phyloP scores from a whole-genome alignment of 805 yeast species.

The Starmerella davenportii region DNA sequence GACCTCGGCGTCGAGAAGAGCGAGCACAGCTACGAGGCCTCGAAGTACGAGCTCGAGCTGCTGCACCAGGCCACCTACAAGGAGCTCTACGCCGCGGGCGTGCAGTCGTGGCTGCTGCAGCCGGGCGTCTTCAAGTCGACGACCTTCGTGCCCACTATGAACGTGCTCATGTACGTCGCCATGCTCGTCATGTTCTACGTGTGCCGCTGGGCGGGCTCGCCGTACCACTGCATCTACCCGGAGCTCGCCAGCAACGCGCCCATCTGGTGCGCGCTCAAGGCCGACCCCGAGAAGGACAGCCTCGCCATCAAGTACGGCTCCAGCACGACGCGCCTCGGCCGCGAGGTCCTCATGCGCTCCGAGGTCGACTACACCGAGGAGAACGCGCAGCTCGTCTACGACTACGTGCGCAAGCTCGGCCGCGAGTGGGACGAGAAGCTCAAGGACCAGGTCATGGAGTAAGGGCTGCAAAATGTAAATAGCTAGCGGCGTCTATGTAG shows the following conservation, averaged over 20 bases:
- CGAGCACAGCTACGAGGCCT: slow-evolving; percentile 69
- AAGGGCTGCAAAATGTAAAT: neutral
- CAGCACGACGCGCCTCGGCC: slow-evolving; percentile 46
- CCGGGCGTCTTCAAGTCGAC: slow-evolving; percentile 88
- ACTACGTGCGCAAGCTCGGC: slow-evolving; percentile 39
- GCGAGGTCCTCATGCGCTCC: slow-evolving; percentile 38
- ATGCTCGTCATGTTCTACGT: slow-evolving; percentile 72
- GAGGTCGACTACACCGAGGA: slow-evolving; percentile 19
- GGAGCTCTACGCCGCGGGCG: slow-evolving; percentile 31
- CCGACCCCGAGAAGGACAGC: slow-evolving; percentile 31
- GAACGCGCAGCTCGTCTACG: slow-evolving; percentile 49
- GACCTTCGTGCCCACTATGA: slow-evolving; percentile 59
- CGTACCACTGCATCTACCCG: slow-evolving; percentile 78
- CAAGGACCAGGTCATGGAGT: slow-evolving; percentile 49
- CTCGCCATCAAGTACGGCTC: slow-evolving; percentile 55
- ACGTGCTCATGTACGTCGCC: slow-evolving; percentile 62
- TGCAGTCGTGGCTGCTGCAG: slow-evolving; percentile 62
- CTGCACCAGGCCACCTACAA: slow-evolving; percentile 56
- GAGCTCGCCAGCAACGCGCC: slow-evolving; percentile 84
- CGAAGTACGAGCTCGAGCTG: slow-evolving; percentile 72
- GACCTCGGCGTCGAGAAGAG: slow-evolving; percentile 57
- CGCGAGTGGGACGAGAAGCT: slow-evolving; percentile 59
- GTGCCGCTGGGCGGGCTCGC: slow-evolving; percentile 67
- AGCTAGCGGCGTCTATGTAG: too few species aligned
- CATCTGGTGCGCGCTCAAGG: slow-evolving; percentile 40